These are phyloP conservation scores for Plasmodium ovale DNA, from an alignment of 169 alveolate genomes.

Conservation along the genomic window DNA sequence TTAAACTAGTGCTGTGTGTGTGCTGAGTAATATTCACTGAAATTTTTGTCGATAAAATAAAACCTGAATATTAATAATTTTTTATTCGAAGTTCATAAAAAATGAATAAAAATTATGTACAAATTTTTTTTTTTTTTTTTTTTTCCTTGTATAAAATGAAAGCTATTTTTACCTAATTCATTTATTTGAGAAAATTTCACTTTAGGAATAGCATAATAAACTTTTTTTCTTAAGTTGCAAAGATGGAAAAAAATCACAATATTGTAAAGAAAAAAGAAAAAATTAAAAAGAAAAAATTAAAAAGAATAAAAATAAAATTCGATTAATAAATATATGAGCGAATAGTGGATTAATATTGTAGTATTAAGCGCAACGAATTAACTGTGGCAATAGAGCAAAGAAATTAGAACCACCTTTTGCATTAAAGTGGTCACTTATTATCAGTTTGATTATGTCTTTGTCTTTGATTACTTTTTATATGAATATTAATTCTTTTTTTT, in stretches of 20 bases:
- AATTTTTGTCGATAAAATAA: conserved; percentile 9
- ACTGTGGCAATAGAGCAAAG: not conserved
- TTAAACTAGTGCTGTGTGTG: conserved; percentile 23
- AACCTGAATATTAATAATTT: conserved; percentile 8
- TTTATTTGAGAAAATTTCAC: too few species aligned
- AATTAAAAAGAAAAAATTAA: too few species aligned
- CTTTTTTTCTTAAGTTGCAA: not conserved
- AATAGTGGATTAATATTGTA: not conserved
- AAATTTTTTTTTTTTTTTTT: conserved; percentile 11
- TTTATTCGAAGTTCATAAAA: not conserved
- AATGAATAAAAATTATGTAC: too few species aligned
- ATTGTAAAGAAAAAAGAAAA: conserved; percentile 49
- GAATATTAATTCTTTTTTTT: not conserved
- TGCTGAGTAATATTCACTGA: conserved; percentile 3
- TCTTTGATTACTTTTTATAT: too few species aligned
- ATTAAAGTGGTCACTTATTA: too few species aligned
- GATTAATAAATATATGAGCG: too few species aligned
- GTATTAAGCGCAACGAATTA: not conserved
- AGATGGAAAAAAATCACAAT: conserved; percentile 69
- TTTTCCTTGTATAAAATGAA: not conserved
- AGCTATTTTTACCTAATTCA: not conserved
- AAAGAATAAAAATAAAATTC: not conserved
- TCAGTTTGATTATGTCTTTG: too few species aligned
- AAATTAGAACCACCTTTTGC: too few species aligned
- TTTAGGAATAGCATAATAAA: not conserved